A percentile compares a stretch with the other conserved stretches of the same genome.
Evolutionary conservation across 129 eudicot species (phyloP).

Genomic region (Chrysanthemum makinoi): DNA sequence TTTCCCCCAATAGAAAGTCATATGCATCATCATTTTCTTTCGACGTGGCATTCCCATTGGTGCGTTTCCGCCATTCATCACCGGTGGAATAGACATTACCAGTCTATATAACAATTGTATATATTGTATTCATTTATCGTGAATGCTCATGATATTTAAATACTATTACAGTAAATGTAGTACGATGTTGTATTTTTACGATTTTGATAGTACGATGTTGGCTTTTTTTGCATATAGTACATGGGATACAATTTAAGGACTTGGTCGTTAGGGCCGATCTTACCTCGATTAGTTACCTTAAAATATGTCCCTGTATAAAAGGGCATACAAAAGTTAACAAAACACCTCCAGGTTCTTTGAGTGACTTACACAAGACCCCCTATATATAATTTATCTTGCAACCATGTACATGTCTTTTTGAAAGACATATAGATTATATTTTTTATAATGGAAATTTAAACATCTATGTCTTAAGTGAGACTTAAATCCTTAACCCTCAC

Average conservation of each 20-base stretch:
- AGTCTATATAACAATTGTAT: neutral
- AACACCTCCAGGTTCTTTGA: constrained; percentile 9
- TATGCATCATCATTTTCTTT: constrained; percentile 37
- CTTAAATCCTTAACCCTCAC: too few species aligned
- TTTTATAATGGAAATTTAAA: too few species aligned
- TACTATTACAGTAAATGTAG: neutral
- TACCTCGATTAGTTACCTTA: constrained; percentile 13
- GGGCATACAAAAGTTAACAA: constrained; percentile 12
- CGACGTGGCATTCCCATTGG: constrained; percentile 29
- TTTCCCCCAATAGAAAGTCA: constrained; percentile 72
- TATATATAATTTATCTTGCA: neutral
- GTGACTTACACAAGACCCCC: neutral
- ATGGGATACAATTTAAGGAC: neutral
- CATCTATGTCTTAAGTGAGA: too few species aligned
- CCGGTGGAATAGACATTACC: constrained; percentile 29
- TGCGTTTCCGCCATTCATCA: constrained; percentile 11
- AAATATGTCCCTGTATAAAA: constrained; percentile 14
- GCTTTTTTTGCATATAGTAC: constrained; percentile 19
- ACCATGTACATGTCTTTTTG: neutral
- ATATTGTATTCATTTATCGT: neutral
- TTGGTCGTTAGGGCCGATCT: constrained; percentile 24
- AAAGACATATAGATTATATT: too few species aligned
- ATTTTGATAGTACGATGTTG: constrained; percentile 29
- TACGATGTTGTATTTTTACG: constrained; percentile 6
- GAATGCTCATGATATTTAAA: constrained; percentile 5